phyloP scores from a whole-genome alignment of 208 protist genomes.

The Leishmania lainsoni region DNA sequence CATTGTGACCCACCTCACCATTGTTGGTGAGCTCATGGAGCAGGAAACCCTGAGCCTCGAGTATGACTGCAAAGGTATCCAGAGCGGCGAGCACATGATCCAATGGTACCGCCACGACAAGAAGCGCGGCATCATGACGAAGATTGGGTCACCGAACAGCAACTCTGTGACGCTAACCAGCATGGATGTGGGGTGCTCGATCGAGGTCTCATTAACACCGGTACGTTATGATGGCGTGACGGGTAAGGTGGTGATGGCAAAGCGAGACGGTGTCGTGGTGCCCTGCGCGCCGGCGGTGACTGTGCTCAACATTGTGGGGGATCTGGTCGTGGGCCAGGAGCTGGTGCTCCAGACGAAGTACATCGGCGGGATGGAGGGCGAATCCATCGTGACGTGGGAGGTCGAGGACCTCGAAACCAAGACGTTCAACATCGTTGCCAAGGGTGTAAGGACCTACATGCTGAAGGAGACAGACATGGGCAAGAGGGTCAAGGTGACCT shows the following conservation, averaged over 20 bases:
- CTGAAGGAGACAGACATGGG: slow-evolving; percentile 67
- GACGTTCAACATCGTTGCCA: slow-evolving; percentile 55
- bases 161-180: slow-evolving; percentile 57
- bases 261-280: slow-evolving; percentile 46
- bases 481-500: slow-evolving; percentile 81
- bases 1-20: slow-evolving; percentile 55
- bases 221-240: slow-evolving; percentile 80
- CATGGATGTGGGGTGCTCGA: slow-evolving; percentile 85
- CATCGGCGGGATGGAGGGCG: slow-evolving; percentile 70
- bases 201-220: slow-evolving; percentile 86
- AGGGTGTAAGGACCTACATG: slow-evolving; percentile 54
- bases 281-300: slow-evolving; percentile 64
- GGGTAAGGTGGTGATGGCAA: slow-evolving; percentile 62
- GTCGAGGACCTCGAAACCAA: slow-evolving; percentile 67
- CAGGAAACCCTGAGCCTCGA: slow-evolving; percentile 74
- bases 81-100: slow-evolving; percentile 78
- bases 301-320: slow-evolving; percentile 68
- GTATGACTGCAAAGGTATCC: slow-evolving; percentile 85
- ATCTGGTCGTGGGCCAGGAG: slow-evolving; percentile 59
- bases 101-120: slow-evolving; percentile 89
- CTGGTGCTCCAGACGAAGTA: slow-evolving; percentile 76
- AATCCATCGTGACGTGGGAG: slow-evolving; percentile 74
- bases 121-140: slow-evolving; percentile 42
- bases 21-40: slow-evolving; percentile 76
- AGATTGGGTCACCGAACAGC: slow-evolving; percentile 78